Base-by-base conservation (phyloP, 768 basidiomycete species). In the Boletus huronensis region DNA sequence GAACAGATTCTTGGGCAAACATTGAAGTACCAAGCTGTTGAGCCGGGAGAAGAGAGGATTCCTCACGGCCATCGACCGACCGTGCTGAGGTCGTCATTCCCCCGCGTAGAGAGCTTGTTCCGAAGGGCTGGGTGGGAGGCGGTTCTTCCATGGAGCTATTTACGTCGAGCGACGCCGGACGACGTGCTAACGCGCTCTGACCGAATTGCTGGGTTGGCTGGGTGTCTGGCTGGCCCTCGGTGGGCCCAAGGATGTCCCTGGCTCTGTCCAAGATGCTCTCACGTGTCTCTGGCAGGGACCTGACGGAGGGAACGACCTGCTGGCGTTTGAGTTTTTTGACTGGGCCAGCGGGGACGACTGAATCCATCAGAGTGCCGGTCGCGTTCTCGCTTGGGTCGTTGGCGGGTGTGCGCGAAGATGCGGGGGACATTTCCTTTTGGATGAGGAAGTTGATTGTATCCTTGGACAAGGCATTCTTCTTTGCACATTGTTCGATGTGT, bases 401-500 rank as follows among this genome's bases (percentile, higher is more conserved):
- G 45, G 14, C 11, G 3, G 23, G 41, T 14, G 4, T 11, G 19
- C 14, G 10, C 19, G 57, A 29, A 21, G 32, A n/a, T 36, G 41
- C 0, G 42, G n/a, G n/a, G n/a, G n/a, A n/a, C n/a, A n/a, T 57
- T 61, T 84, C 83, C 58, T 79, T 76, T 26, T 72, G 72, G 6
- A 90, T 65, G 25, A 88, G 74, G 26, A 72, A 55, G 3, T 69
- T 67, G 31, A 92, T 58, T 2, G 87, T 88, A 6, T 82, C 82
- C 29, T 80, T 70, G 6, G 75, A 72, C 39, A 85, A 69, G 5
- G 67, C 72, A 21, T 75, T 73, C 67, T 85, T 90, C 69, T 79
- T 84, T 13, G 86, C 82, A 66, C 91, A 93, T 6, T 75, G 72
- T 46, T 76, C 76, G 38, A 93, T 80, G 64, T 93, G 91, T 3